Evolutionary conservation across 192 early-diverging fungal genomes (phyloP).

Genomic region (Backusella liffmaniae): DNA sequence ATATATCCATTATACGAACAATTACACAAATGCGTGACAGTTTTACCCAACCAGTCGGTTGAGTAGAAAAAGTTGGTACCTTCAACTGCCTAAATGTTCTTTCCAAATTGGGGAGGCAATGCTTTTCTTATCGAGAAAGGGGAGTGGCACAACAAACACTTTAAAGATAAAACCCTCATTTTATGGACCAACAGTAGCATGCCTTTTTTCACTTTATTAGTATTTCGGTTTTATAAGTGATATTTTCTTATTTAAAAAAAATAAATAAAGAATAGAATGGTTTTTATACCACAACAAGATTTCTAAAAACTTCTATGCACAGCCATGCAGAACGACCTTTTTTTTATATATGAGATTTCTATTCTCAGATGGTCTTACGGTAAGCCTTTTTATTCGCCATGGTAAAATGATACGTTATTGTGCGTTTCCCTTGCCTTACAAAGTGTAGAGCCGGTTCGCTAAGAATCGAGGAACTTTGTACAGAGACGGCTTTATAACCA

Average conservation of each 20-base stretch:
- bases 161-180: no score
- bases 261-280: no score
- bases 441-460: neutral
- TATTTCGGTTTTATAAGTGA: no score
- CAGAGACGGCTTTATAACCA: no score
- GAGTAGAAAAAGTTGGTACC: neutral
- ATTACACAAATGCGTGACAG: slow-evolving; percentile 8
- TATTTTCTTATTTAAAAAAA: no score
- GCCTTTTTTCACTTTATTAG: no score
- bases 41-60: neutral
- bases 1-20: neutral
- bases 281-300: neutral
- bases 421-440: neutral
- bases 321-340: neutral
- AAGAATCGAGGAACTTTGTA: neutral
- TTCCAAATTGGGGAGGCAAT: no score
- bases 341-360: neutral
- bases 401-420: neutral
- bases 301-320: neutral
- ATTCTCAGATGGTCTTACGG: neutral
- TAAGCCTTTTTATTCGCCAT: neutral
- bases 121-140: no score
- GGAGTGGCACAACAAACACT: no score
- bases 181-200: no score
- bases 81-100: neutral